Evolutionary conservation across 2,329 filamentous ascomycete species (phyloP), one percentile per base, ranked within the genome.

Genomic region (Neonectria punicea): DNA sequence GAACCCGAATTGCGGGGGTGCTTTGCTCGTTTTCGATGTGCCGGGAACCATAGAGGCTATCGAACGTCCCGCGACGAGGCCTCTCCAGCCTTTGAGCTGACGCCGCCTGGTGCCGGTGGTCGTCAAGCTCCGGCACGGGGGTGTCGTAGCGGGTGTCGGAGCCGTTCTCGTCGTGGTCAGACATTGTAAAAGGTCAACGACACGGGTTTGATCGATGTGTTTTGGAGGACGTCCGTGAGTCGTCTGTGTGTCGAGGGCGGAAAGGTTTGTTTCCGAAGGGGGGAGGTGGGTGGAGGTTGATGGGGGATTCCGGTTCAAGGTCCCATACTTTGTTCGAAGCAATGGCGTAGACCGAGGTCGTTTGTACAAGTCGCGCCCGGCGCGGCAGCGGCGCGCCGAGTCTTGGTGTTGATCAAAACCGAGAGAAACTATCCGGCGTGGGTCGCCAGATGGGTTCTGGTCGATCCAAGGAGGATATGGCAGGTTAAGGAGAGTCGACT

Each of bases 71-170:
- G 60, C 92, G 86, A 59, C 92, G 88, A 63, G 86, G 82, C 18
- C 88, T 85, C 39, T 89, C 87, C 34, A 82, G 79, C 49, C 88
- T 87, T 65, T 89, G 90, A 25, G 89, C 80, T 41, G 89, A 87
- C 25, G 85, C 80, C 5, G 85, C 80, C 75, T 92, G 91, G 75
- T 89, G 84, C 63, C 93, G 92, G 81, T 98, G 94, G 78, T 98
- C 94, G 77, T 98, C 93, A 53, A 98, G 86, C 77, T 94, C 91
- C 67, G 91, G 90, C 66, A 94, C 88, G 14, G 92, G 92, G 61
- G 91, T 90, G 79, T 89, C 88, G 80, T 91, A 93, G 73, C 90
- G 87, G 73, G 87, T 86, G 74, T 89, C 86, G 61, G 87, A 80
- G 54, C 77, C 83, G 69, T 78, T 82, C 74, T 90, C 90, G 65